phyloP scores from a whole-genome alignment of 148 eudicot genomes.

The Fallopia convolvulus region DNA sequence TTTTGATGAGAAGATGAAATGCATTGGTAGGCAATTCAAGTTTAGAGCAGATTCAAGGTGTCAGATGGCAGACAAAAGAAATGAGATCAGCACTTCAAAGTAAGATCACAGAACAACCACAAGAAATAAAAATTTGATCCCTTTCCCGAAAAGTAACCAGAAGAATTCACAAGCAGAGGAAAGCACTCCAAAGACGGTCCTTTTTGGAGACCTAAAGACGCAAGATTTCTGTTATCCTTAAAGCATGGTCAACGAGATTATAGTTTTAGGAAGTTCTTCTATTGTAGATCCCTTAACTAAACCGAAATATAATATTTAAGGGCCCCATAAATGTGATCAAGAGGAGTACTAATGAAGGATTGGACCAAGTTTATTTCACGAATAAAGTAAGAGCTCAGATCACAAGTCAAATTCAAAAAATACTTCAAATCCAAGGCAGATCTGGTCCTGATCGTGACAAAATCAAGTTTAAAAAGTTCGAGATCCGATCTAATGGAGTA shows the following conservation, averaged over 20 bases:
- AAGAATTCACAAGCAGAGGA: not conserved
- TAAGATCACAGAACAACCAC: not conserved
- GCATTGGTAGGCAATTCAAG: not conserved
- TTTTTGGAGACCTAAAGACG: not conserved
- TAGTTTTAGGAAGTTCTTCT: not conserved
- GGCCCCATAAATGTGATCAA: not conserved
- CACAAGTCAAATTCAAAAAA: conserved; percentile 5
- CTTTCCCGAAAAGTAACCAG: not conserved
- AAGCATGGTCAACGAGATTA: conserved; percentile 4
- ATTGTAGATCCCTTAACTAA: not conserved
- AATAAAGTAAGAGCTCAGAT: not conserved
- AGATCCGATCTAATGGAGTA: not conserved
- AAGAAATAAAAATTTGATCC: not conserved
- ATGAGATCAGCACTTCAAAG: not conserved
- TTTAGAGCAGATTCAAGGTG: not conserved
- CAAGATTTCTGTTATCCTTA: not conserved
- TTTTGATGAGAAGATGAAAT: not conserved
- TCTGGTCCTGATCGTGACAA: conserved; percentile 5
- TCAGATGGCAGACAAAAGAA: not conserved
- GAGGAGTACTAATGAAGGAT: not conserved
- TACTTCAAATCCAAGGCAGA: not conserved
- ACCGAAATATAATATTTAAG: not conserved
- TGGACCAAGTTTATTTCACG: not conserved
- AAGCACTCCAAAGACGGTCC: not conserved
- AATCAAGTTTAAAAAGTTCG: not conserved